phyloP scores from a whole-genome alignment of 2,329 filamentous ascomycete species.

The Colletotrichum graminicola region DNA sequence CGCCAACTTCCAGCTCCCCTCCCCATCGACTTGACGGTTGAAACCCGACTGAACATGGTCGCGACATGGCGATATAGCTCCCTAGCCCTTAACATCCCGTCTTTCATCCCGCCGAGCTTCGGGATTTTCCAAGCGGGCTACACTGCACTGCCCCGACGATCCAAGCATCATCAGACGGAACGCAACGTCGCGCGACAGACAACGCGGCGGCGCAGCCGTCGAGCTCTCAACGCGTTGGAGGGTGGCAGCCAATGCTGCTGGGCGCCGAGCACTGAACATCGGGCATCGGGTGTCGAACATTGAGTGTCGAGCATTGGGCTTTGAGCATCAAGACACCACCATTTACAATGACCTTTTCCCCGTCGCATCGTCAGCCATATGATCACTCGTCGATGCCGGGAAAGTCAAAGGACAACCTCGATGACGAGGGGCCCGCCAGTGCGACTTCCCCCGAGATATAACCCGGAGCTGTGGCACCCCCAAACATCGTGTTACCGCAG shows the following conservation, averaged over 20 bases:
- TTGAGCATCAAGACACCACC: slow-evolving; percentile 20
- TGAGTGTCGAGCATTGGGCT: slow-evolving; percentile 1
- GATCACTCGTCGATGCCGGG: slow-evolving; percentile 5
- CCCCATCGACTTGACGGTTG: slow-evolving; percentile 30
- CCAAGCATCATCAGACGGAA: slow-evolving; percentile 27
- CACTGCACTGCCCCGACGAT: slow-evolving; percentile 39
- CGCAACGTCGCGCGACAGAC: slow-evolving; percentile 9
- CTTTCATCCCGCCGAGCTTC: slow-evolving; percentile 12
- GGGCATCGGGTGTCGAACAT: not conserved
- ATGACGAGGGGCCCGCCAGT: slow-evolving; percentile 9
- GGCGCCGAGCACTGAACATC: not conserved
- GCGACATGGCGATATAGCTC: slow-evolving; percentile 23
- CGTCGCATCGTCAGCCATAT: not conserved
- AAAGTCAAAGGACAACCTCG: slow-evolving; percentile 4
- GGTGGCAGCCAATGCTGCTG: not conserved
- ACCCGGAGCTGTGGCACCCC: slow-evolving; percentile 17
- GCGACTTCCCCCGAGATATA: slow-evolving; percentile 2
- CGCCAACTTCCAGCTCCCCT: slow-evolving; percentile 1
- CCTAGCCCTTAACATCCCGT: slow-evolving; percentile 33
- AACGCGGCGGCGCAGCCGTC: slow-evolving; percentile 23
- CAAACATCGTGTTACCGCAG: slow-evolving; percentile 9
- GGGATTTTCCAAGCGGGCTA: slow-evolving; percentile 30
- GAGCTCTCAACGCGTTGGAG: slow-evolving; percentile 4
- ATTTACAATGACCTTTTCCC: slow-evolving; percentile 4
- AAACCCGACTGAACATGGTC: slow-evolving; percentile 39